Conservation (phyloP, 1,284 basidiomycete species). For the Ustilago loliicola region DNA sequence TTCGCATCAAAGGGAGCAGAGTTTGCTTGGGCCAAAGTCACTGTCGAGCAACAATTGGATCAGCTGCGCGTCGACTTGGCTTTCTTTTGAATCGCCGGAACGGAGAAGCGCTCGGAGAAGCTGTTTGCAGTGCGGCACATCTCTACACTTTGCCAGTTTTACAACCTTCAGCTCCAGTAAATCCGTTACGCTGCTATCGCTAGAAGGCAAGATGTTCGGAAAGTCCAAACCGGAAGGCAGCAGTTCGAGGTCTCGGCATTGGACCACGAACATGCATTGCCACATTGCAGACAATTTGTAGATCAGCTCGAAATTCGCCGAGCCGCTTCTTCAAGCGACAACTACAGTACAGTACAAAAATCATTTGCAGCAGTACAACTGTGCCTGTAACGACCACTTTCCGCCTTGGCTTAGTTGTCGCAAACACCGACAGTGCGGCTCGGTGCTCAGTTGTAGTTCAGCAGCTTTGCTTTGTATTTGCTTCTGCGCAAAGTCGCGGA, state of each 20-base stretch:
- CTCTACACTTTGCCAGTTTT: no score
- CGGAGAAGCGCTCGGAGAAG: slow-evolving; percentile 9
- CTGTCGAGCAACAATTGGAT: not conserved
- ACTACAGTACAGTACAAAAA: not conserved
- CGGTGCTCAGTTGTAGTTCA: not conserved
- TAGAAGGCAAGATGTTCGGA: no score
- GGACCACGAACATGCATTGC: not conserved
- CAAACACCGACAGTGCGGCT: not conserved
- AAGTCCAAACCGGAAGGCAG: not conserved
- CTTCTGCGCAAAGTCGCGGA: not conserved
- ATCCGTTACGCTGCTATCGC: no score
- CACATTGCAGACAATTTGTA: slow-evolving; percentile 2
- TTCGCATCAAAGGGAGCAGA: no score
- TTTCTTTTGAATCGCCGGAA: slow-evolving; percentile 27
- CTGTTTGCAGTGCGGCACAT: no score
- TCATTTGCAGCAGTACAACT: no score
- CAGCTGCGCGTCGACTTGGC: not conserved
- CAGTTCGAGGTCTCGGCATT: slow-evolving; percentile 2
- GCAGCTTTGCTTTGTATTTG: not conserved
- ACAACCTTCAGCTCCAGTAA: no score
- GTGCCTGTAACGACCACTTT: no score
- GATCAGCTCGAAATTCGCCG: slow-evolving; percentile 5
- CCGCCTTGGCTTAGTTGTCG: not conserved
- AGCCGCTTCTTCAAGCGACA: no score
- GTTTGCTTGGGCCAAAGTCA: no score